These are phyloP conservation scores for Amniculicola lignicola DNA, from an alignment of 495 filamentous ascomycete genomes.

Conservation along the genomic window DNA sequence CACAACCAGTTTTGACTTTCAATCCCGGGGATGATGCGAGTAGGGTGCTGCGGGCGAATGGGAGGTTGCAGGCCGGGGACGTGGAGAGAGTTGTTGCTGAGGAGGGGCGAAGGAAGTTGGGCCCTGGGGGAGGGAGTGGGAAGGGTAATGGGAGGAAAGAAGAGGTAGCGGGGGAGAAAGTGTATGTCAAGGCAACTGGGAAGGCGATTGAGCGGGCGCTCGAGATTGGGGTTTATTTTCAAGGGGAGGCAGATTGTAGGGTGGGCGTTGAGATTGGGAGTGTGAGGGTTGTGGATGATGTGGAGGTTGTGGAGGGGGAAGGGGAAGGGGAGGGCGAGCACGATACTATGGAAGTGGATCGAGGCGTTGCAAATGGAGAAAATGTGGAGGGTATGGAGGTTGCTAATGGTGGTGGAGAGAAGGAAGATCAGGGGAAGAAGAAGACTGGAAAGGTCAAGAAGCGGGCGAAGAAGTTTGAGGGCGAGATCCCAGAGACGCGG, in stretches of 20 bases:
- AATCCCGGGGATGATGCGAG: background rate
- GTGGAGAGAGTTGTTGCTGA: constrained; percentile 38
- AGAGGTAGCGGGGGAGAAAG: constrained; percentile 44
- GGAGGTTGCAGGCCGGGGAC: constrained; percentile 3
- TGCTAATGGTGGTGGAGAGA: constrained; percentile 19
- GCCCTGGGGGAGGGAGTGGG: background rate
- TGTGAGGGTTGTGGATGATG: constrained; percentile 44
- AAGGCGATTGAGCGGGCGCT: constrained; percentile 72
- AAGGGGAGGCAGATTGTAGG: constrained; percentile 38
- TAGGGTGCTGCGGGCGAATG: constrained; percentile 4
- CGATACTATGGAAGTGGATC: constrained; percentile 9
- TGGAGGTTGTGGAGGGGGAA: constrained; percentile 28
- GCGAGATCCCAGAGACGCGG: constrained; percentile 58
- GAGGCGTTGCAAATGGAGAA: constrained; percentile 31
- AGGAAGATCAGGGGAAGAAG: constrained; percentile 34
- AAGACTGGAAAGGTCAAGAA: constrained; percentile 12
- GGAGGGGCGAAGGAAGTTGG: constrained; percentile 1
- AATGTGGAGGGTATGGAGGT: constrained; percentile 24
- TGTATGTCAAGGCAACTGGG: constrained; percentile 75
- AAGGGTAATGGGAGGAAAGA: background rate
- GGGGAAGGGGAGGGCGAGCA: constrained; percentile 33
- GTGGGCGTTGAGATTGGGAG: constrained; percentile 43
- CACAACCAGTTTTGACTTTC: constrained; percentile 34
- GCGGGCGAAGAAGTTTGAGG: constrained; percentile 46
- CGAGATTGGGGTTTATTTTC: constrained; percentile 43